Evolutionary conservation across 108 stramenopile species (phyloP).

Genomic region (Conticribra weissflogii): DNA sequence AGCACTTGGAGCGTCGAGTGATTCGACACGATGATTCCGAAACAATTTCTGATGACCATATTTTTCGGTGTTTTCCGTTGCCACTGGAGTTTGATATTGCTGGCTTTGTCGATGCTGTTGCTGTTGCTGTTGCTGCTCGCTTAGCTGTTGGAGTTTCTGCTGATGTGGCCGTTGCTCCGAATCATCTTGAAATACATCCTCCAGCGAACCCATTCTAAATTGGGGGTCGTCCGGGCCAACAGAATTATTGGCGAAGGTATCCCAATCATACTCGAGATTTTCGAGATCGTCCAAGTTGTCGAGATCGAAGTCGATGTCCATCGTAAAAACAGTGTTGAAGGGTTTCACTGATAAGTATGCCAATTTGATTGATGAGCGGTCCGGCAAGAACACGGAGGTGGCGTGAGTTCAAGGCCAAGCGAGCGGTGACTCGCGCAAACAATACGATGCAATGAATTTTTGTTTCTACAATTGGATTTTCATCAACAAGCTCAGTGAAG

Average conservation of each 20-base stretch:
- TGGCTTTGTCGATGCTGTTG: slow-evolving; percentile 7
- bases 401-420: too few relatives aligned
- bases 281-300: slow-evolving; percentile 33
- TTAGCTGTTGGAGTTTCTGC: slow-evolving; percentile 7
- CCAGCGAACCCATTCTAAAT: too few relatives aligned
- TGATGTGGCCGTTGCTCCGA: background rate
- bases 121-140: slow-evolving; percentile 2
- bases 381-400: too few relatives aligned
- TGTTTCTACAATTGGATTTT: too few relatives aligned
- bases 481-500: too few relatives aligned
- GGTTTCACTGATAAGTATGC: too few relatives aligned
- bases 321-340: too few relatives aligned
- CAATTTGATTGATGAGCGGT: too few relatives aligned
- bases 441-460: too few relatives aligned
- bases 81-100: background rate
- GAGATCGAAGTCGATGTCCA: slow-evolving; percentile 24
- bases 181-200: slow-evolving; percentile 1
- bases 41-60: background rate
- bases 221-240: background rate
- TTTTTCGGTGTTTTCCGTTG: background rate
- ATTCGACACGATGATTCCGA: too few relatives aligned
- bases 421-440: too few relatives aligned
- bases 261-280: slow-evolving; percentile 38
- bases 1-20: too few relatives aligned
- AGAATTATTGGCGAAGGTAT: slow-evolving; percentile 8